These are phyloP conservation scores for Paramecium caudatum DNA, from an alignment of 73 alveolate species.

Conservation along the genomic window DNA sequence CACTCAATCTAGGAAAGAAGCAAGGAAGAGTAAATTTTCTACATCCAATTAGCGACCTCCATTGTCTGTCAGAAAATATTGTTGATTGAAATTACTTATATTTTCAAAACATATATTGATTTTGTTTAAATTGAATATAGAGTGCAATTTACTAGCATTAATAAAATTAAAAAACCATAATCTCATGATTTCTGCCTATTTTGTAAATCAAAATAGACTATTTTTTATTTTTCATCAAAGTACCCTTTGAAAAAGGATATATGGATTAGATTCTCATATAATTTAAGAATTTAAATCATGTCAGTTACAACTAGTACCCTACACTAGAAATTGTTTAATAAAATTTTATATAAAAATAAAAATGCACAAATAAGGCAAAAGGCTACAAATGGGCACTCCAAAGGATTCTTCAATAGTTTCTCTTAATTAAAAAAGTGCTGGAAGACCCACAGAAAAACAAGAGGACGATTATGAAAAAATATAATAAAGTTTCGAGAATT, in stretches of 20 bases:
- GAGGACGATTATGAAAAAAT: conserved; percentile 5
- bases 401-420: background rate
- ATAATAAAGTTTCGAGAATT: background rate
- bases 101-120: background rate
- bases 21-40: conserved; percentile 16
- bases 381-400: conserved; percentile 22
- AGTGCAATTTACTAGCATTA: too few relatives aligned
- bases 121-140: background rate
- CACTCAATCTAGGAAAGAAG: background rate
- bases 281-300: too few relatives aligned
- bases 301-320: too few relatives aligned
- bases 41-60: background rate
- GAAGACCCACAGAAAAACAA: background rate
- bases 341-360: too few relatives aligned
- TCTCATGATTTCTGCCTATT: too few relatives aligned
- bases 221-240: too few relatives aligned
- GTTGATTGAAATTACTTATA: background rate
- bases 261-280: too few relatives aligned
- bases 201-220: too few relatives aligned
- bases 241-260: too few relatives aligned
- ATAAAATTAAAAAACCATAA: too few relatives aligned
- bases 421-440: conserved; percentile 3
- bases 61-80: background rate
- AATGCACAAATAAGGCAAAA: conserved; percentile 61
- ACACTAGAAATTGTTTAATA: too few relatives aligned